Percentiles rank a stretch among this genome's conserved stretches.
Conservation (phyloP, 441 rosid genomes). For the Mallotus repandus region DNA sequence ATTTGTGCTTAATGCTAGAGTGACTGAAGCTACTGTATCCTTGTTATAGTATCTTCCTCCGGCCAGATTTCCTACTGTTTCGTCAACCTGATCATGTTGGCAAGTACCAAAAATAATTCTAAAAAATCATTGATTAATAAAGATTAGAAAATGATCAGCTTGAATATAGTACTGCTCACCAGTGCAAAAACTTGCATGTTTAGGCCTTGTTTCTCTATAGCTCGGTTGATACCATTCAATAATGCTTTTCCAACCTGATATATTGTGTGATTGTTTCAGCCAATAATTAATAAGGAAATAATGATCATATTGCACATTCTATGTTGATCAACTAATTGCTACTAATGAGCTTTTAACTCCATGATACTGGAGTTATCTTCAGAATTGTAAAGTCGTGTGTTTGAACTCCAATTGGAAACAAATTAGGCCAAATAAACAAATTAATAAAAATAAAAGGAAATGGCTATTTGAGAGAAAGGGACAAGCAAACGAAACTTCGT, state of each 20-base stretch:
- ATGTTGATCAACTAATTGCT: too few species aligned
- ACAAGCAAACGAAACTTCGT: constrained; percentile 29
- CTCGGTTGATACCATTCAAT: constrained; percentile 37
- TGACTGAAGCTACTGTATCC: constrained; percentile 53
- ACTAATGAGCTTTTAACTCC: too few species aligned
- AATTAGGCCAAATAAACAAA: too few species aligned
- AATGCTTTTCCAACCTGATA: constrained; percentile 35
- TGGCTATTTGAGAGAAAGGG: not conserved
- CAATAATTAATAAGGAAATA: not conserved
- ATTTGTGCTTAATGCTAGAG: constrained; percentile 49
- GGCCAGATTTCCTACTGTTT: constrained; percentile 51
- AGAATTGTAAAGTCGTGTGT: too few species aligned
- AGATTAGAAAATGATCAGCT: too few species aligned
- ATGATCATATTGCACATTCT: not conserved
- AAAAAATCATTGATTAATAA: too few species aligned
- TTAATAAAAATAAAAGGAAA: not conserved
- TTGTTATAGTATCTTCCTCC: constrained; percentile 53
- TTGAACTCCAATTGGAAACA: too few species aligned
- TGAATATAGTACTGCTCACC: constrained; percentile 19
- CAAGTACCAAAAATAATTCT: not conserved
- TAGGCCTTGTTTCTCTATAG: constrained; percentile 42
- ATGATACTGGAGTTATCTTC: too few species aligned
- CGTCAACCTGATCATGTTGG: constrained; percentile 40
- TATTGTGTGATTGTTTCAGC: not conserved
- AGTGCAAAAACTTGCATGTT: constrained; percentile 36